Percentiles rank a stretch among this genome's conserved stretches.
These are phyloP conservation scores for Hibiscus trionum DNA, from an alignment of 345 rosid species.

Conservation along the genomic window DNA sequence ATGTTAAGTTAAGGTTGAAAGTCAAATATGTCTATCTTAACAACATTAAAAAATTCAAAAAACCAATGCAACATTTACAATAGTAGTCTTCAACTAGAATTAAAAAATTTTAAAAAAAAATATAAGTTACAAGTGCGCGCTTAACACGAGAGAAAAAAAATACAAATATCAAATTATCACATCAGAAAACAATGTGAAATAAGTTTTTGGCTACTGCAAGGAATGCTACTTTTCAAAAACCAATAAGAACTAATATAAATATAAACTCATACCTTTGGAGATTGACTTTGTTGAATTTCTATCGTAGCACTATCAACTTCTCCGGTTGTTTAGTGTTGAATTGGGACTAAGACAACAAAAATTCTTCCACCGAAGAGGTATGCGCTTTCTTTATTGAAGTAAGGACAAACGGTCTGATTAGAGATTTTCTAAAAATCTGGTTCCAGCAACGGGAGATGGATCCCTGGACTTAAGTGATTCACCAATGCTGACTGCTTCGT, in stretches of 20 bases:
- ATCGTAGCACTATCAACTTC: slow-evolving; percentile 13
- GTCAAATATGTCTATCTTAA: background rate
- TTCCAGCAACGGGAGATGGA: slow-evolving; percentile 10
- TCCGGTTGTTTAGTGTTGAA: background rate
- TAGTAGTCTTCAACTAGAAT: slow-evolving; percentile 20
- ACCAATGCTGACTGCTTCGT: slow-evolving; percentile 9
- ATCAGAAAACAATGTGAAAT: background rate
- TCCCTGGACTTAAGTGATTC: slow-evolving; percentile 11
- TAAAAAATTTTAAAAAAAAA: background rate
- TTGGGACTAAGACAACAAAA: too few species aligned
- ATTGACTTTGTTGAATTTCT: slow-evolving; percentile 10
- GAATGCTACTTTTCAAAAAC: background rate
- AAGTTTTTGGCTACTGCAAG: background rate
- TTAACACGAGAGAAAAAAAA: background rate
- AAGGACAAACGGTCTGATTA: too few species aligned
- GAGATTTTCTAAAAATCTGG: background rate
- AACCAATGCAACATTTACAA: background rate
- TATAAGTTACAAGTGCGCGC: background rate
- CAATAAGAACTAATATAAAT: background rate
- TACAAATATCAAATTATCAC: background rate
- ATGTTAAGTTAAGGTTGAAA: slow-evolving; percentile 8
- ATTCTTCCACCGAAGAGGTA: too few species aligned
- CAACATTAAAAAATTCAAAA: too few species aligned
- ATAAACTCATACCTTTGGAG: slow-evolving; percentile 32
- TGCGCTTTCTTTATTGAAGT: too few species aligned